Evolutionary conservation across 1,284 basidiomycete species (phyloP).

Genomic region (Xerocomus alliaceus): DNA sequence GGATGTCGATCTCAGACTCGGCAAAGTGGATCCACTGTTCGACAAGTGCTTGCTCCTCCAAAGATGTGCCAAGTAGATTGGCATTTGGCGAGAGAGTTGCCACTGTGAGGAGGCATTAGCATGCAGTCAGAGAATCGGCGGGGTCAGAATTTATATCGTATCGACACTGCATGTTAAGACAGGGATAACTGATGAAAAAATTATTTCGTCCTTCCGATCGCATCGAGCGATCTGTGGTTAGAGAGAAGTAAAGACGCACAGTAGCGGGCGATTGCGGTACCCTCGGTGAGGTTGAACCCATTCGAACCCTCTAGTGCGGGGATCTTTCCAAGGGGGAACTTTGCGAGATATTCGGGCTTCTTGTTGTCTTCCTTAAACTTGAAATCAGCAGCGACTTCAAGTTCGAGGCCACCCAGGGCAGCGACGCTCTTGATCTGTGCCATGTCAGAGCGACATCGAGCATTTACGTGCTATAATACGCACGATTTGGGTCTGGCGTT

Average conservation of each 20-base stretch:
- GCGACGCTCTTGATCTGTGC: constrained; percentile 75
- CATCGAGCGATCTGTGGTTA: constrained; percentile 12
- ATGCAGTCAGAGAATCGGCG: constrained; percentile 19
- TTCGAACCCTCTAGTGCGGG: constrained; percentile 82
- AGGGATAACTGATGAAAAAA: constrained; percentile 60
- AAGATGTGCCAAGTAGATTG: constrained; percentile 62
- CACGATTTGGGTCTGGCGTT: constrained; percentile 58
- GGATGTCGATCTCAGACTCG: constrained; percentile 59
- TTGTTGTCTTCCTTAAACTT: constrained; percentile 79
- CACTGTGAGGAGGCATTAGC: constrained; percentile 57
- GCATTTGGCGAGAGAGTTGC: constrained; percentile 73
- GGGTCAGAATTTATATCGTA: constrained; percentile 48
- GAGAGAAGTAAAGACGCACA: constrained; percentile 64
- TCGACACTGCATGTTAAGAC: constrained; percentile 65
- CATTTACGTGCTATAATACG: constrained; percentile 33
- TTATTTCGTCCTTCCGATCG: constrained; percentile 33
- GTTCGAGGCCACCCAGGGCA: constrained; percentile 71
- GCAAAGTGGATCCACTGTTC: constrained; percentile 73
- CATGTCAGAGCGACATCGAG: constrained; percentile 7
- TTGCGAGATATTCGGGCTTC: constrained; percentile 75
- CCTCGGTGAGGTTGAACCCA: constrained; percentile 84
- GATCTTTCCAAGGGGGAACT: constrained; percentile 86
- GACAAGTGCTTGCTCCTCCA: constrained; percentile 65
- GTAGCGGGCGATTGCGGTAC: constrained; percentile 84
- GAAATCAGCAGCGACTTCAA: constrained; percentile 66